Conservation (phyloP, 345 rosid genomes). For the Litchi chinensis region DNA sequence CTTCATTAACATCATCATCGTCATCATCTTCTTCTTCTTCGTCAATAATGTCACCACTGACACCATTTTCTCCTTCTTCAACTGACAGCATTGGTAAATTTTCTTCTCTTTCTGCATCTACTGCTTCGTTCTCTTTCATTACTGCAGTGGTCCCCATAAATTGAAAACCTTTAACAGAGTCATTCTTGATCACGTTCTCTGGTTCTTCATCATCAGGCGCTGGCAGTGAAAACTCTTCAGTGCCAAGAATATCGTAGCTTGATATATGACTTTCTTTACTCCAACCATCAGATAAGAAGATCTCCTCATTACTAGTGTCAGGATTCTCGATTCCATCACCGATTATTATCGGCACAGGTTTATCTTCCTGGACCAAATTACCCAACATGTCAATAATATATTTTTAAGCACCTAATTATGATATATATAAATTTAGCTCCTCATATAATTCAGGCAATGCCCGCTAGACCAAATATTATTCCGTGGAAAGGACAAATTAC, state of each 20-base stretch:
- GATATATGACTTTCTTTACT: slow-evolving; percentile 22
- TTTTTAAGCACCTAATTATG: background rate
- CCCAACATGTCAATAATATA: background rate
- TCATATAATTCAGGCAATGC: too few relatives aligned
- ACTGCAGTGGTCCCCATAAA: background rate
- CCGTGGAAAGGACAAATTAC: slow-evolving; percentile 17
- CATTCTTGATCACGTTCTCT: slow-evolving; percentile 11
- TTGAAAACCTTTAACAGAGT: background rate
- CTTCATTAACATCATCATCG: background rate
- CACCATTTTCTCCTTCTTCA: background rate
- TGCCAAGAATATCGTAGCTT: slow-evolving; percentile 2
- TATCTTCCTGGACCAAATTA: slow-evolving; percentile 40
- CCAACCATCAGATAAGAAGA: slow-evolving; percentile 12
- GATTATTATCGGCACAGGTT: slow-evolving; percentile 1
- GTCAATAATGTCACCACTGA: background rate
- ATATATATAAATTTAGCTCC: background rate
- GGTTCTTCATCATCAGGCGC: slow-evolving; percentile 10
- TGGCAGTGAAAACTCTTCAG: slow-evolving; percentile 24
- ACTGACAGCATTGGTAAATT: background rate
- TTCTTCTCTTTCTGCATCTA: slow-evolving; percentile 17
- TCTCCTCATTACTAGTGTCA: slow-evolving; percentile 14
- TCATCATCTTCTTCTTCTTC: background rate
- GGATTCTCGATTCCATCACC: slow-evolving; percentile 19
- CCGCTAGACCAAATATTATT: background rate
- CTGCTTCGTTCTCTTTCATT: slow-evolving; percentile 12